Percentiles rank a stretch among this genome's conserved stretches.
Evolutionary conservation across 805 yeast species (phyloP).

Genomic region (Candida hungchunana): DNA sequence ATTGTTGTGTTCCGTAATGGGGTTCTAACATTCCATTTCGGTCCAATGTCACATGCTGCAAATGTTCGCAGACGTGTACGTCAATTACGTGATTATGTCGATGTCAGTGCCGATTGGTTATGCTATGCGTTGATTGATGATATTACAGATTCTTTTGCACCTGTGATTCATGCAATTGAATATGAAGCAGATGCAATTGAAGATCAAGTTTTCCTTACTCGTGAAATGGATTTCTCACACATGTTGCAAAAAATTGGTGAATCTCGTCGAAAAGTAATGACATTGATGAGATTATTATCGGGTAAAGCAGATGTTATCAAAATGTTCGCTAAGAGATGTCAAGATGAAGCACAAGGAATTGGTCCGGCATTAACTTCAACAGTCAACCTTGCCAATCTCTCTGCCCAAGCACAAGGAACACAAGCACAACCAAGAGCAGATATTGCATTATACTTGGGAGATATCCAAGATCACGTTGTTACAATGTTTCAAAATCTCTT

Average conservation of each 20-base stretch:
- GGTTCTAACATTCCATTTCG: conserved; percentile 87
- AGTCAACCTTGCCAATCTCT: conserved; percentile 35
- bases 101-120: conserved; percentile 76
- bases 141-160: conserved; percentile 81
- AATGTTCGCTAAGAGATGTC: conserved; percentile 94
- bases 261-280: conserved; percentile 88
- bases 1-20: conserved; percentile 89
- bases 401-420: conserved; percentile 13
- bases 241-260: conserved; percentile 86
- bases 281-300: conserved; percentile 79
- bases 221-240: conserved; percentile 66
- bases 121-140: conserved; percentile 82
- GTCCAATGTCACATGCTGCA: conserved; percentile 93
- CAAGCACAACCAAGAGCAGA: conserved; percentile 76
- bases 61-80: conserved; percentile 80
- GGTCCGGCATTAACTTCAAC: conserved; percentile 38
- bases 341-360: conserved; percentile 51
- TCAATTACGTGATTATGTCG: conserved; percentile 71
- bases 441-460: conserved; percentile 88
- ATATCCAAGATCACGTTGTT: conserved; percentile 94
- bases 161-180: conserved; percentile 72
- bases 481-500: conserved; percentile 91
- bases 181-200: conserved; percentile 80
- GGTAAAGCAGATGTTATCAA: conserved; percentile 96
- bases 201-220: conserved; percentile 74